Percentiles rank a stretch among this genome's conserved stretches.
Evolutionary conservation across 371 early-diverging fungal genomes (phyloP).

Genomic region (Mucor mucedo): DNA sequence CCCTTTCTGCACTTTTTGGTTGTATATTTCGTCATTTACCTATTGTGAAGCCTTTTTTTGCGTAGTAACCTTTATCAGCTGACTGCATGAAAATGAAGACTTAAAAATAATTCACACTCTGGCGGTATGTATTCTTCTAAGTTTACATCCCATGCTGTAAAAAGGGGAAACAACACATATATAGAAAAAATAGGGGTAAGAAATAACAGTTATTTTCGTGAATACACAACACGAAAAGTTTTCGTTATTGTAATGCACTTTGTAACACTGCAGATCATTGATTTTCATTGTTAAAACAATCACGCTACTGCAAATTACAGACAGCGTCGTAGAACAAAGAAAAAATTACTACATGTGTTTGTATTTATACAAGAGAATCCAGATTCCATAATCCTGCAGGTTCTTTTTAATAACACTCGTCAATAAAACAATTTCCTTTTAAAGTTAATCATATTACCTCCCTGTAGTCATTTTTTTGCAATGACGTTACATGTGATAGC

Average conservation of each 20-base stretch:
- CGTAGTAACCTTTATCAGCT: not conserved
- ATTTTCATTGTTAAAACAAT: not conserved
- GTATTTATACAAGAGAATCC: not conserved
- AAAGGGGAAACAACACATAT: not conserved
- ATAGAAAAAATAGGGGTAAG: conserved; percentile 1
- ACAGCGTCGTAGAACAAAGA: not conserved
- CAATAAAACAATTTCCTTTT: conserved; percentile 7
- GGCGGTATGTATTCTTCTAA: not conserved
- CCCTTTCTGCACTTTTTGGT: not conserved
- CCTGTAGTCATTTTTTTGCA: not conserved
- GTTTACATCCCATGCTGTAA: not conserved
- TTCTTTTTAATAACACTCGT: conserved; percentile 7
- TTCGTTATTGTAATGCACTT: not conserved
- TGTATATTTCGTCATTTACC: not conserved
- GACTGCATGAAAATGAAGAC: not conserved
- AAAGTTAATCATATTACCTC: conserved; percentile 7
- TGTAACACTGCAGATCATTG: not conserved
- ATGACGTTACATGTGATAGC: not conserved
- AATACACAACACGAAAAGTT: not conserved
- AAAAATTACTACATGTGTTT: not conserved
- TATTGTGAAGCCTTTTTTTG: not conserved
- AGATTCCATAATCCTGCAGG: conserved; percentile 1
- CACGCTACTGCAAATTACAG: not conserved
- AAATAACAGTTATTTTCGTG: not conserved
- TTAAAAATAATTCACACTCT: not conserved